Evolutionary conservation across 2,329 filamentous ascomycete species (phyloP).

Genomic region (Ceratocystis ficicola): DNA sequence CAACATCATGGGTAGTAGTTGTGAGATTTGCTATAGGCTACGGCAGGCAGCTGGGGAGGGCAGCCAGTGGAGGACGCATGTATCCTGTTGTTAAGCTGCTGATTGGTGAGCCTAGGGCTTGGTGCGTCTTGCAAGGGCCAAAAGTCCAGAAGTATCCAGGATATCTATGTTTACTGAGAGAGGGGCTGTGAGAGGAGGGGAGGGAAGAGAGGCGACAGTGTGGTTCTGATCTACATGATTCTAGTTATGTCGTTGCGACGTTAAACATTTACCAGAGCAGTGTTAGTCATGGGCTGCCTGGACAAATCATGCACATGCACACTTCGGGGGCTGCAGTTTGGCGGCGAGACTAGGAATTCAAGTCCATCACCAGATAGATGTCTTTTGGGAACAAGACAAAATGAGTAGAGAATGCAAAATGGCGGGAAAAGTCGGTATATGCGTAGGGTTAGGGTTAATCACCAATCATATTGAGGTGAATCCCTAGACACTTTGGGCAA

Average conservation of each 20-base stretch:
- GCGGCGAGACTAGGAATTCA: background rate
- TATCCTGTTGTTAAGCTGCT: background rate
- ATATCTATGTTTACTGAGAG: background rate
- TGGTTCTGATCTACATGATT: background rate
- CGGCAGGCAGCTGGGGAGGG: background rate
- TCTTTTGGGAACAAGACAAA: background rate
- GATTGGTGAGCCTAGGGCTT: background rate
- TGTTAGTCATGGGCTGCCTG: background rate
- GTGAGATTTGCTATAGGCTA: background rate
- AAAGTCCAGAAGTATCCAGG: slow-evolving; percentile 8
- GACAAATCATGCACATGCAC: background rate
- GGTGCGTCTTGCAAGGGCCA: background rate
- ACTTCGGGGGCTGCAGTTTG: background rate
- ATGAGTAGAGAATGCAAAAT: background rate
- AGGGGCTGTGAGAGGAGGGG: background rate
- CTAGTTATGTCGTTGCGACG: background rate
- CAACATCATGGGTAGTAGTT: background rate
- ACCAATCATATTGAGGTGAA: background rate
- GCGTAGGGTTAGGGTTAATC: background rate
- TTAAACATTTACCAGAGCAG: background rate
- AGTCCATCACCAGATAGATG: background rate
- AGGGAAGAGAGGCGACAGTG: background rate
- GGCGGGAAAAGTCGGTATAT: slow-evolving; percentile 1
- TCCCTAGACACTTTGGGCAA: background rate
- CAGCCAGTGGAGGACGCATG: background rate